Conservation (phyloP, 805 yeast species). For the Wickerhamomyces bisporus region DNA sequence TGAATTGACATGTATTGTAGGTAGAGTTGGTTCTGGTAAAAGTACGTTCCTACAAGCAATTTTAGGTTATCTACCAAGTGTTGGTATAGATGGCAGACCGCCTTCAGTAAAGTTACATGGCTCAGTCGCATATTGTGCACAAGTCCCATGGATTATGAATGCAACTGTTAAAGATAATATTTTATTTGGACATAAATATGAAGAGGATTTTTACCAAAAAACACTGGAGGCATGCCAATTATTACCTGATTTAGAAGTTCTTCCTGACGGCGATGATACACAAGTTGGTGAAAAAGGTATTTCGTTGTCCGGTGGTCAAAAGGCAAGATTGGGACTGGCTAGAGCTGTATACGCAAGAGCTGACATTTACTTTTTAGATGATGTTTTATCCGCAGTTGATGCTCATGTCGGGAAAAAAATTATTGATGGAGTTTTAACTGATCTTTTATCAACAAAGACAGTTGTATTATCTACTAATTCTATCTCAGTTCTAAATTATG, state of each 20-base stretch:
- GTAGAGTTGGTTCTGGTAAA: slow-evolving; percentile 88
- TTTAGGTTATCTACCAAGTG: slow-evolving; percentile 47
- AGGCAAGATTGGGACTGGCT: slow-evolving; percentile 59
- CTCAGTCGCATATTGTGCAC: slow-evolving; percentile 56
- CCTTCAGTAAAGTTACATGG: slow-evolving; percentile 30
- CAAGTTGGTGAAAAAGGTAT: slow-evolving; percentile 60
- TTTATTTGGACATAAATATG: slow-evolving; percentile 60
- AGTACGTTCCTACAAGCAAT: slow-evolving; percentile 70
- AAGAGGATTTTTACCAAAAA: slow-evolving; percentile 43
- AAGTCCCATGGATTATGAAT: slow-evolving; percentile 86
- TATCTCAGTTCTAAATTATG: slow-evolving; percentile 47
- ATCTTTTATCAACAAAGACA: slow-evolving; percentile 47
- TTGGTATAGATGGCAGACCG: slow-evolving; percentile 22
- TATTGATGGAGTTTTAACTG: slow-evolving; percentile 61
- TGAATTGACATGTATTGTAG: slow-evolving; percentile 79
- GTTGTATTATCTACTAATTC: slow-evolving; percentile 56
- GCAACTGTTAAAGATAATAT: slow-evolving; percentile 90
- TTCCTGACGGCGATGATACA: slow-evolving; percentile 71
- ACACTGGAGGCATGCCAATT: slow-evolving; percentile 63
- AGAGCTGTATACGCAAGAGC: slow-evolving; percentile 62
- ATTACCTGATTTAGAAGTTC: slow-evolving; percentile 50
- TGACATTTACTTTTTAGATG: slow-evolving; percentile 58
- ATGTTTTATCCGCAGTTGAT: slow-evolving; percentile 67
- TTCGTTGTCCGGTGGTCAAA: slow-evolving; percentile 58
- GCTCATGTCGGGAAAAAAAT: slow-evolving; percentile 68